These are phyloP conservation scores for Mercurialis annua DNA, from an alignment of 345 rosid species.

Conservation along the genomic window DNA sequence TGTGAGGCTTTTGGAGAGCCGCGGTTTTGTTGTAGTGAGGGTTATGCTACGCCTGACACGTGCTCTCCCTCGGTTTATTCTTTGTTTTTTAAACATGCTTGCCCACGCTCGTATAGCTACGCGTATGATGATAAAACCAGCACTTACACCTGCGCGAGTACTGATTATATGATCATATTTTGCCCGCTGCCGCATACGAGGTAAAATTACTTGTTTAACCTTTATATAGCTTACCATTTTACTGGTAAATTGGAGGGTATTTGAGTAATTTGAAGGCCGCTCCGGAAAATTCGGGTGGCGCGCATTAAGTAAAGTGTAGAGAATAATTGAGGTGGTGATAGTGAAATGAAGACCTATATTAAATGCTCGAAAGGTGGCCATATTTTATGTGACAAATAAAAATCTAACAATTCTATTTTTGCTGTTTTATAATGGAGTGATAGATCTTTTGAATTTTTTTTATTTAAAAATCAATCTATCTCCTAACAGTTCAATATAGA, in stretches of 20 bases:
- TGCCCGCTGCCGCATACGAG: slow-evolving; percentile 90
- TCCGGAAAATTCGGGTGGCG: not conserved
- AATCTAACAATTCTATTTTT: too few relatives aligned
- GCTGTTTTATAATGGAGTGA: too few relatives aligned
- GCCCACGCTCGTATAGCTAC: slow-evolving; percentile 90
- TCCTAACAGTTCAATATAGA: too few relatives aligned
- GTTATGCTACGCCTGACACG: slow-evolving; percentile 70
- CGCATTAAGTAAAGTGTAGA: not conserved
- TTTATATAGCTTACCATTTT: not conserved
- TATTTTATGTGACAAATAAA: not conserved
- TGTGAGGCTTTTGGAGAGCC: slow-evolving; percentile 84
- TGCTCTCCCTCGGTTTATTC: slow-evolving; percentile 69
- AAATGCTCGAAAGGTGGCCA: not conserved
- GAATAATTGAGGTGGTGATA: slow-evolving; percentile 14
- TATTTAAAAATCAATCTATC: too few relatives aligned
- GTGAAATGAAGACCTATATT: not conserved
- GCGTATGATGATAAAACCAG: slow-evolving; percentile 90
- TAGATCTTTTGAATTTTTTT: too few relatives aligned
- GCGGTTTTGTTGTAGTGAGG: slow-evolving; percentile 68
- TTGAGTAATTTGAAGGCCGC: not conserved
- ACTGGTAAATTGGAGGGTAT: not conserved
- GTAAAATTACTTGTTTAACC: slow-evolving; percentile 31
- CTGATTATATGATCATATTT: slow-evolving; percentile 65
- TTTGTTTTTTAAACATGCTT: slow-evolving; percentile 65
- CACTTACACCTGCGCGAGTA: slow-evolving; percentile 71